A percentile compares a stretch with the other conserved stretches of the same genome.
These are phyloP conservation scores for Leishmania martiniquensis DNA, from an alignment of 208 protist species.

Conservation along the genomic window DNA sequence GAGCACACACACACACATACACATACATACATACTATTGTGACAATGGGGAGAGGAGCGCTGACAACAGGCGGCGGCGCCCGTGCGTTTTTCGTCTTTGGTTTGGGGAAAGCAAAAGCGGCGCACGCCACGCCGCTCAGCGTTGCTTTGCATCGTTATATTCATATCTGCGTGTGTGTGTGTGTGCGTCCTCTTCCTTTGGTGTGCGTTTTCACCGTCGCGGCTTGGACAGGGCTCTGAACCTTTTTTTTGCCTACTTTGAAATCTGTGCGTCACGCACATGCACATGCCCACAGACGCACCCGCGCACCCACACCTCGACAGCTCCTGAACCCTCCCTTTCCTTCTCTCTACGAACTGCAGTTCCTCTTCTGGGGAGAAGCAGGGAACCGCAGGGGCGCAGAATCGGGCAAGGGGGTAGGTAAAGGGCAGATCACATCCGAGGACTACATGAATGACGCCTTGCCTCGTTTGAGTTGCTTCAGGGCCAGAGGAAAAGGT, in stretches of 20 bases:
- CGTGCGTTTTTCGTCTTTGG: background rate
- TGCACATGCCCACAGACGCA: background rate
- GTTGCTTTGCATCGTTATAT: background rate
- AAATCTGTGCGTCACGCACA: background rate
- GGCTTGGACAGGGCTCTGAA: background rate
- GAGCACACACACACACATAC: background rate
- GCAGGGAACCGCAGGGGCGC: background rate
- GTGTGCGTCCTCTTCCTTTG: too few species aligned
- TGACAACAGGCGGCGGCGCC: background rate
- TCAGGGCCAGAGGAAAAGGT: background rate
- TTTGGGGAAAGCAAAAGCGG: background rate
- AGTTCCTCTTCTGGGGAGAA: constrained; percentile 9
- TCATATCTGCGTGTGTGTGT: background rate
- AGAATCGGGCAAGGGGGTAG: background rate
- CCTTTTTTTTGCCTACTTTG: background rate
- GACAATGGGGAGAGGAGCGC: background rate
- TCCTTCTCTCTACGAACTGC: background rate
- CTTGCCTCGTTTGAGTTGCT: background rate
- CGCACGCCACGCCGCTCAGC: background rate
- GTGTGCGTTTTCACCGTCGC: background rate
- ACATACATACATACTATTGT: background rate
- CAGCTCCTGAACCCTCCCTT: background rate
- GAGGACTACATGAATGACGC: background rate
- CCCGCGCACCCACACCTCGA: background rate
- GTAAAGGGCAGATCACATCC: too few species aligned